A percentile compares a stretch with the other conserved stretches of the same genome.
These are phyloP conservation scores for Pythium sukuiense DNA, from an alignment of 352 stramenopile genomes.

Conservation along the genomic window DNA sequence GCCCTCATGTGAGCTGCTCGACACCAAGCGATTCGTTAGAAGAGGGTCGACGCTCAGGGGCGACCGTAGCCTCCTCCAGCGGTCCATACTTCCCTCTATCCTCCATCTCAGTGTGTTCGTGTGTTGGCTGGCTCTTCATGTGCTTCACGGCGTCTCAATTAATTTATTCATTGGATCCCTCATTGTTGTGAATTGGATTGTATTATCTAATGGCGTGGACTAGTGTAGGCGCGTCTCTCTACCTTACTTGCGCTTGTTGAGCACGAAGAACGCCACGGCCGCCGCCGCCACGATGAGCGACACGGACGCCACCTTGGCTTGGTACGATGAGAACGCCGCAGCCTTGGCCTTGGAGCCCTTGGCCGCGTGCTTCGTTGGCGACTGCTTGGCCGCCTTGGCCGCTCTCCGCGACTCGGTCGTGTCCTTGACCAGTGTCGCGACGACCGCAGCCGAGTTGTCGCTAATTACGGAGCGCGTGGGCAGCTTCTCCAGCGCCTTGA, in stretches of 20 bases:
- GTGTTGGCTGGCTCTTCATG: not conserved
- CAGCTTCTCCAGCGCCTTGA: slow-evolving; percentile 73
- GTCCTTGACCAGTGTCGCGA: slow-evolving; percentile 63
- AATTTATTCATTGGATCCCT: not conserved
- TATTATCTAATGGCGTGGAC: not conserved
- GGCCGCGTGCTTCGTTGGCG: slow-evolving; percentile 26
- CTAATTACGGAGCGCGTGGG: slow-evolving; percentile 61
- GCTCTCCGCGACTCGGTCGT: slow-evolving; percentile 32
- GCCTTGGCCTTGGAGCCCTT: slow-evolving; percentile 10
- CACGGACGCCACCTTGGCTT: slow-evolving; percentile 19
- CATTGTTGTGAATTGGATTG: not conserved
- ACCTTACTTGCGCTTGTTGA: slow-evolving; percentile 49
- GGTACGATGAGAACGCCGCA: not conserved
- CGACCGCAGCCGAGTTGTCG: slow-evolving; percentile 60
- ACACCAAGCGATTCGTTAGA: not conserved
- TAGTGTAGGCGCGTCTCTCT: slow-evolving; percentile 14
- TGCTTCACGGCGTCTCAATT: not conserved
- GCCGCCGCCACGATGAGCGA: slow-evolving; percentile 44
- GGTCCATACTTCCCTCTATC: not conserved
- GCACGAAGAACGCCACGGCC: slow-evolving; percentile 36
- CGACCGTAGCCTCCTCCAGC: not conserved
- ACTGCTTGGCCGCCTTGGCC: slow-evolving; percentile 1
- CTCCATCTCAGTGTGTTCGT: not conserved
- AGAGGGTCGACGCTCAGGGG: not conserved
- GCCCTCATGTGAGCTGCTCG: slow-evolving; percentile 45